Evolutionary conservation across 225 moss, liverwort and hornwort genomes (phyloP).

Genomic region (Asterella californica): DNA sequence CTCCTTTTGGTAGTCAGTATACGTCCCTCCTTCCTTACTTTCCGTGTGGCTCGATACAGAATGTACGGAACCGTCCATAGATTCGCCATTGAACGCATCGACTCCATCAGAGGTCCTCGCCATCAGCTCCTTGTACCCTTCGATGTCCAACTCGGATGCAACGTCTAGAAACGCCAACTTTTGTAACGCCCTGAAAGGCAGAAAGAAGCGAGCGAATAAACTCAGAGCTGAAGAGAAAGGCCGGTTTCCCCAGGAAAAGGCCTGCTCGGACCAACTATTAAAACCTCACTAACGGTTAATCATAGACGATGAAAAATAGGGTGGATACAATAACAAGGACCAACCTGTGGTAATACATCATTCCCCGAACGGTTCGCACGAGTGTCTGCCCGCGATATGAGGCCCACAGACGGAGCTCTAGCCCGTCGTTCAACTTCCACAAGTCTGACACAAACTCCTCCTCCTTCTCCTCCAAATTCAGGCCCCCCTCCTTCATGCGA

Average conservation of each 20-base stretch:
- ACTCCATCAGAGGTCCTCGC: constrained; percentile 58
- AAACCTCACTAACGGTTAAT: background rate
- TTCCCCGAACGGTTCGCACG: constrained; percentile 96
- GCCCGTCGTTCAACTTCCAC: constrained; percentile 54
- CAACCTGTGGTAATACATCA: constrained; percentile 99
- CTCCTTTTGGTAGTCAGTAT: constrained; percentile 41
- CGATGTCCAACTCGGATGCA: constrained; percentile 55
- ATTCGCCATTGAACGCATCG: constrained; percentile 39
- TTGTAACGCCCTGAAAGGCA: constrained; percentile 67
- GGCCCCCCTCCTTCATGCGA: constrained; percentile 17
- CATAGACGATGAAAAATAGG: background rate
- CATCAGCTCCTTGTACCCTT: constrained; percentile 73
- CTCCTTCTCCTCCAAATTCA: background rate
- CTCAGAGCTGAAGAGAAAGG: background rate
- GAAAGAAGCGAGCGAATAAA: background rate
- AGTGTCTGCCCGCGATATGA: constrained; percentile 99
- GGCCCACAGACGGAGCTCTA: constrained; percentile 88
- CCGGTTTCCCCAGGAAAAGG: background rate
- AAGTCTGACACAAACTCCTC: constrained; percentile 17
- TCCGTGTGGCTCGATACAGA: constrained; percentile 24
- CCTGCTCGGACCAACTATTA: background rate
- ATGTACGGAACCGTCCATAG: constrained; percentile 35
- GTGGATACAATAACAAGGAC: constrained; percentile 9
- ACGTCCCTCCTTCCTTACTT: constrained; percentile 26
- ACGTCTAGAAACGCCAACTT: constrained; percentile 78